phyloP scores from a whole-genome alignment of 2,329 filamentous ascomycete species.

The Trichoderma sp. region DNA sequence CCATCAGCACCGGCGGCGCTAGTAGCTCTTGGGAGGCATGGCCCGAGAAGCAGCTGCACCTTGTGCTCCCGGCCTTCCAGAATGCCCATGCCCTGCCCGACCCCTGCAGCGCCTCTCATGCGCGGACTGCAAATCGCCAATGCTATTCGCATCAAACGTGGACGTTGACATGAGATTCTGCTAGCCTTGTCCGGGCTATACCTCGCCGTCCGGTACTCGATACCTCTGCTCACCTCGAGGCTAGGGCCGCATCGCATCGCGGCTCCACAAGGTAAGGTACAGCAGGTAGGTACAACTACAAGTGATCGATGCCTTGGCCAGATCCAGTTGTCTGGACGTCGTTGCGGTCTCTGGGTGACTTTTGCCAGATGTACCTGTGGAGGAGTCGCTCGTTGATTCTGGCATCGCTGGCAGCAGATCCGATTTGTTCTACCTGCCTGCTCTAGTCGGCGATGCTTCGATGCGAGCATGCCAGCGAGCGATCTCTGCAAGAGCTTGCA shows the following conservation, averaged over 20 bases:
- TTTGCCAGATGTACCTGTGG: constrained; percentile 24
- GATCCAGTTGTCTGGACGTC: constrained; percentile 16
- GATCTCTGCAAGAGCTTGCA: not conserved
- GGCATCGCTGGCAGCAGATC: constrained; percentile 19
- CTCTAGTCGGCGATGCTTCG: not conserved
- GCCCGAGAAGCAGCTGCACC: not conserved
- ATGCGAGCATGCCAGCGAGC: too few relatives aligned
- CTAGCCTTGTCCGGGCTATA: not conserved
- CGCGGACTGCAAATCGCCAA: constrained; percentile 24
- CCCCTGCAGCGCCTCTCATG: constrained; percentile 12
- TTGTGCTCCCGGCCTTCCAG: constrained; percentile 21
- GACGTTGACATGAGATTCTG: not conserved
- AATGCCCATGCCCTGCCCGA: constrained; percentile 6
- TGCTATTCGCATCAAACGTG: not conserved
- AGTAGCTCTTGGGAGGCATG: too few relatives aligned
- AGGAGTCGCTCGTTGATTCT: constrained; percentile 17
- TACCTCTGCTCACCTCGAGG: constrained; percentile 15
- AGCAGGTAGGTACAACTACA: not conserved
- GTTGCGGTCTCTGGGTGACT: constrained; percentile 15
- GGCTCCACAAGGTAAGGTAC: constrained; percentile 22
- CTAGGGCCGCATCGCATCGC: constrained; percentile 26
- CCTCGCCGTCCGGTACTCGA: constrained; percentile 19
- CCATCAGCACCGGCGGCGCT: not conserved
- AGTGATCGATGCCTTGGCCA: constrained; percentile 14
- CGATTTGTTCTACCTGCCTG: constrained; percentile 14